Evolutionary conservation across 2,329 filamentous ascomycete genomes (phyloP).

Genomic region (Penicillium sp.): DNA sequence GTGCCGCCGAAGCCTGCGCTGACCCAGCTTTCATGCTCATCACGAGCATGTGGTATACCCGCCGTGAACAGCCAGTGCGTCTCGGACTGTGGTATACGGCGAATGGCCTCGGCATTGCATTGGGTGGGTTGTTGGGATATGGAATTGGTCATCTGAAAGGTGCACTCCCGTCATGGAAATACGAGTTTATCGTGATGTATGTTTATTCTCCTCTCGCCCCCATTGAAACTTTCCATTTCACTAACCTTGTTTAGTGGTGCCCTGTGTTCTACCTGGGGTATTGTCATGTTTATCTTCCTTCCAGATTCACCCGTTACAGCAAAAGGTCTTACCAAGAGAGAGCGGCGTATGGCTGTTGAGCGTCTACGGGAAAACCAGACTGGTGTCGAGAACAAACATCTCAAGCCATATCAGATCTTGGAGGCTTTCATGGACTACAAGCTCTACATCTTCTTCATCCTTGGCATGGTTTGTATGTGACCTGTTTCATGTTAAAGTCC

Average conservation of each 20-base stretch:
- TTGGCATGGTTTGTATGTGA: conserved; percentile 48
- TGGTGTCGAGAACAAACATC: conserved; percentile 57
- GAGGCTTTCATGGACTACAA: conserved; percentile 61
- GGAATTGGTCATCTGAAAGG: conserved; percentile 62
- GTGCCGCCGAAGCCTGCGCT: conserved; percentile 57
- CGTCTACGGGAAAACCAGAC: conserved; percentile 59
- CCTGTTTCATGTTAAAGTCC: fast-evolving
- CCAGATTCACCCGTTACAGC: conserved; percentile 60
- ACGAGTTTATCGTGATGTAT: conserved; percentile 66
- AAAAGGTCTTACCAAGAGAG: conserved; percentile 51
- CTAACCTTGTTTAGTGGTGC: conserved; percentile 37
- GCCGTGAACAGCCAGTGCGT: conserved; percentile 61
- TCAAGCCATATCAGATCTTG: conserved; percentile 56
- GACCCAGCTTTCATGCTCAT: conserved; percentile 65
- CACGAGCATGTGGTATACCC: conserved; percentile 66
- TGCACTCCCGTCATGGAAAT: conserved; percentile 62
- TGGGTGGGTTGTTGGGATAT: conserved; percentile 58
- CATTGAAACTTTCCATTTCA: background rate
- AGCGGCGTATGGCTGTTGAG: conserved; percentile 57
- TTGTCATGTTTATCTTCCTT: conserved; percentile 57
- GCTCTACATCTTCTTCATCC: conserved; percentile 57
- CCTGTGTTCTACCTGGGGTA: conserved; percentile 60
- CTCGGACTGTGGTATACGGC: conserved; percentile 62
- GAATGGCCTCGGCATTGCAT: conserved; percentile 60
- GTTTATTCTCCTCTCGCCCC: background rate